A percentile compares a stretch with the other conserved stretches of the same genome.
Evolutionary conservation across 139 green algal genomes (phyloP).

Genomic region (Coelastrella sp.): DNA sequence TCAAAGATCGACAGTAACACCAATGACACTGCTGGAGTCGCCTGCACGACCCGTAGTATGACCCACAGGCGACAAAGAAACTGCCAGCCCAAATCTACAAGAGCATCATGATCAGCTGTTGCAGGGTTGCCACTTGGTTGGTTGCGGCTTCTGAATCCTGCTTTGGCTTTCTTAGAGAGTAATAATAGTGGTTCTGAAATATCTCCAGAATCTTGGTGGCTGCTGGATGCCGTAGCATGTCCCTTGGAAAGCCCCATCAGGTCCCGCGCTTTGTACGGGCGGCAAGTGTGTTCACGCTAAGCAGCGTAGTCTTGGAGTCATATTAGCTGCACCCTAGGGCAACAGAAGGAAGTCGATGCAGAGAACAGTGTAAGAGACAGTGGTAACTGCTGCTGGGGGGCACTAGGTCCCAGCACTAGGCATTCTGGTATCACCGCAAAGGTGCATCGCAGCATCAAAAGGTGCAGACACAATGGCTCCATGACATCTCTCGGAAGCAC

Average conservation of each 20-base stretch:
- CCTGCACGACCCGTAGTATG: background rate
- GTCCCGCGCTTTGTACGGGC: background rate
- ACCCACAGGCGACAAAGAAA: constrained; percentile 14
- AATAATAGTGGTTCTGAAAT: background rate
- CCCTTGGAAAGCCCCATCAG: background rate
- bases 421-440: no score
- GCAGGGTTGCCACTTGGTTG: background rate
- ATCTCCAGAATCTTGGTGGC: background rate
- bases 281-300: no score
- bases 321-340: no score
- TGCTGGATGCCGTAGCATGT: background rate
- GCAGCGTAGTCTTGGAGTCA: no score
- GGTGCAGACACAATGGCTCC: background rate
- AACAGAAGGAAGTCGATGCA: no score
- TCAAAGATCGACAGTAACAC: constrained; percentile 5
- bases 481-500: background rate
- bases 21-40: background rate
- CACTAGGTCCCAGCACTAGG: no score
- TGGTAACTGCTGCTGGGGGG: no score
- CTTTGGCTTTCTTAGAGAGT: background rate
- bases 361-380: no score
- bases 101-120: background rate
- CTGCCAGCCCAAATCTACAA: constrained; percentile 17
- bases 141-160: background rate
- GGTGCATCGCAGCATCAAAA: background rate